Base-by-base conservation (phyloP, 2,329 filamentous ascomycete genomes). In the Ascochyta pisi region DNA sequence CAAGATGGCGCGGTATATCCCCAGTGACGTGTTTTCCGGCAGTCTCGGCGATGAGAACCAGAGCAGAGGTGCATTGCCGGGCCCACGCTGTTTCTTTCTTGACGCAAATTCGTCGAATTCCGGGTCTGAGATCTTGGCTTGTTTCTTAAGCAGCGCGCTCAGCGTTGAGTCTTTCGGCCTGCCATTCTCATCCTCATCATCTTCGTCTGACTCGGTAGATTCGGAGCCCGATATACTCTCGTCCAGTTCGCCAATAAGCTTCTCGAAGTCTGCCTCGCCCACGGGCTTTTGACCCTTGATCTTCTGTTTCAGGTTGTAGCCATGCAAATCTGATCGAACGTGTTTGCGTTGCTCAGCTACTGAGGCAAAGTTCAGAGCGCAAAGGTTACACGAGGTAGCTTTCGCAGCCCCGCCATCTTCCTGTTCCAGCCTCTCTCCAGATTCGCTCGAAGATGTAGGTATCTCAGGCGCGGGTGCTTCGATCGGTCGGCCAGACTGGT, bases 281-380 rank as follows among this genome's bases (percentile, higher is more conserved):
- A 97, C 89, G 0, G 90, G 77, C 9, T 83, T 83, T 54, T 83
- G 82, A 0, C 91, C 91, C 42, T 91, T 87, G 53, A 96, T 79
- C 79, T 91, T 96, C 73, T 94, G 90, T 77, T 96, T 98, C 58
- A 98, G 78, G 73, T 99, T 99, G 78, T 97, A 99, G 62, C 89
- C 85, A 75, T 99, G 95, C 44, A 96, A 82, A 70, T 99, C 95
- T 9, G 94, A 96, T 67, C 91, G 90, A 54, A 91, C 87, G 76
- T 99, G 95, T 56, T 86, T 84, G 58, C 91, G 86, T 73, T 98
- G 94, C 59, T 98, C 94, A 58, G 87, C 82, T 7, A 96, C 83
- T 9, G 83, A 88, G 29, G 82, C 70, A 67, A 96, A 96, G 5
- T 83, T 80, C 34, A 92, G 82, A 35, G 83, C 81, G 77, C 95